A percentile compares a stretch with the other conserved stretches of the same genome.
Conservation (phyloP, 352 stramenopile species). For the Globisporangium iwayamae region DNA sequence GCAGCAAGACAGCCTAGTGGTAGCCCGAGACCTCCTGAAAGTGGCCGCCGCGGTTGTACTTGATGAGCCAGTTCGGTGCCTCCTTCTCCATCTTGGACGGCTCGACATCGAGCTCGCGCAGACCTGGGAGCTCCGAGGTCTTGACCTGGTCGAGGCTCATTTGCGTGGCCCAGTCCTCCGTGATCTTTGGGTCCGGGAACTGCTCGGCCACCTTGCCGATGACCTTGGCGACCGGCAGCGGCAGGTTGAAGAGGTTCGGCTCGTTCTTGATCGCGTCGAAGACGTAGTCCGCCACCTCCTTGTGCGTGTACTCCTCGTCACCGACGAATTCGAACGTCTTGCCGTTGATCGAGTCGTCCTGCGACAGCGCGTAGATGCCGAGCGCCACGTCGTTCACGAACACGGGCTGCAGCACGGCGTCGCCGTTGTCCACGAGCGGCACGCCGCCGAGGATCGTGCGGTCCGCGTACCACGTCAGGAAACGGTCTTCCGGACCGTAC, state of each 20-base stretch:
- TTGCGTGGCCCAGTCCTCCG: slow-evolving; percentile 67
- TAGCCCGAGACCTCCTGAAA: slow-evolving; percentile 91
- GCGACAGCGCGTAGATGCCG: slow-evolving; percentile 74
- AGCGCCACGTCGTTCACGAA: slow-evolving; percentile 83
- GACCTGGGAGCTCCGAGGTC: slow-evolving; percentile 68
- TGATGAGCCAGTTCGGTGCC: slow-evolving; percentile 94
- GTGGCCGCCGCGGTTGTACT: slow-evolving; percentile 93
- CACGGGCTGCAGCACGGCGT: slow-evolving; percentile 91
- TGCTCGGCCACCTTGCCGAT: slow-evolving; percentile 80
- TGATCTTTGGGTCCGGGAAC: slow-evolving; percentile 85
- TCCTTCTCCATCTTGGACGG: slow-evolving; percentile 93
- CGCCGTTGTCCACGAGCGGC: slow-evolving; percentile 92
- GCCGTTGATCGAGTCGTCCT: slow-evolving; percentile 86
- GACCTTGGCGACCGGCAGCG: slow-evolving; percentile 65
- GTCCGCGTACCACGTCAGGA: slow-evolving; percentile 91
- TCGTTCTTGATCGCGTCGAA: slow-evolving; percentile 89
- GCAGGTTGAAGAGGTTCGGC: slow-evolving; percentile 77
- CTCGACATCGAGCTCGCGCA: slow-evolving; percentile 84
- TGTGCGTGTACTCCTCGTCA: slow-evolving; percentile 95
- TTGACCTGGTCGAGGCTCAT: slow-evolving; percentile 83
- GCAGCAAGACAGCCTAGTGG: slow-evolving; percentile 43
- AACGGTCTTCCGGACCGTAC: slow-evolving; percentile 94
- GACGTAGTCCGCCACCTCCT: slow-evolving; percentile 96
- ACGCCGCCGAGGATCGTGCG: slow-evolving; percentile 72
- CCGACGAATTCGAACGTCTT: slow-evolving; percentile 95